Evolutionary conservation across 192 early-diverging fungal genomes (phyloP).

Genomic region (Kickxella alabastrina): DNA sequence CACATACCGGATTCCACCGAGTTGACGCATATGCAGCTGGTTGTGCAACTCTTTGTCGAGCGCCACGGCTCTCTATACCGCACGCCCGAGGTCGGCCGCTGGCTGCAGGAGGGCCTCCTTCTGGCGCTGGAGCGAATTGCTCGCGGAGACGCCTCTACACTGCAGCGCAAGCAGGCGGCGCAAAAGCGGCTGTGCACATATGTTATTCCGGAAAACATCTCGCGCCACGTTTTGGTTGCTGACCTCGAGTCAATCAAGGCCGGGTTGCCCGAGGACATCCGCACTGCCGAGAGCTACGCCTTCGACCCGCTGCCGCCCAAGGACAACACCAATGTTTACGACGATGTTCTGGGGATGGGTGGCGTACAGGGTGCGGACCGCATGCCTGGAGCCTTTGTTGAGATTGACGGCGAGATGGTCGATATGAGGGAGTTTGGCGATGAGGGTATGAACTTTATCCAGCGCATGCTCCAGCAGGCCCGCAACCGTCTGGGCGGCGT

Average conservation of each 20-base stretch:
- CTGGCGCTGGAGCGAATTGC: conserved; percentile 37
- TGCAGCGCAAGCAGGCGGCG: conserved; percentile 7
- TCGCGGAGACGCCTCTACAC: background rate
- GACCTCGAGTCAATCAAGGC: conserved; percentile 44
- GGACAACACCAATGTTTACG: conserved; percentile 36
- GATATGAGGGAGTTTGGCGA: conserved; percentile 13
- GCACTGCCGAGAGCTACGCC: conserved; percentile 28
- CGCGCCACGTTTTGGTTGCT: conserved; percentile 45
- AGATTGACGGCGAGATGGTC: conserved; percentile 6
- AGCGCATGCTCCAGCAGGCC: conserved; percentile 18
- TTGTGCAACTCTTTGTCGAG: conserved; percentile 72
- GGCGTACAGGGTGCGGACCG: background rate
- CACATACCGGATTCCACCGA: conserved; percentile 32
- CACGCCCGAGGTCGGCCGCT: conserved; percentile 62
- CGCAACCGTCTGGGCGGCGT: conserved; percentile 5
- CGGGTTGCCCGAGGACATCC: conserved; percentile 30
- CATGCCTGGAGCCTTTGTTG: conserved; percentile 30
- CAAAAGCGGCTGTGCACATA: conserved; percentile 35
- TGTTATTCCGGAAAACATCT: conserved; percentile 37
- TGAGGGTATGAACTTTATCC: background rate
- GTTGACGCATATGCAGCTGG: conserved; percentile 57
- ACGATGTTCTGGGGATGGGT: conserved; percentile 13
- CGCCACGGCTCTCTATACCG: conserved; percentile 76
- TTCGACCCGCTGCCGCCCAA: conserved; percentile 49
- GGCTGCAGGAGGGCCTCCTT: conserved; percentile 52